Conservation (phyloP, 768 basidiomycete species). For the Lactarius evosmus region DNA sequence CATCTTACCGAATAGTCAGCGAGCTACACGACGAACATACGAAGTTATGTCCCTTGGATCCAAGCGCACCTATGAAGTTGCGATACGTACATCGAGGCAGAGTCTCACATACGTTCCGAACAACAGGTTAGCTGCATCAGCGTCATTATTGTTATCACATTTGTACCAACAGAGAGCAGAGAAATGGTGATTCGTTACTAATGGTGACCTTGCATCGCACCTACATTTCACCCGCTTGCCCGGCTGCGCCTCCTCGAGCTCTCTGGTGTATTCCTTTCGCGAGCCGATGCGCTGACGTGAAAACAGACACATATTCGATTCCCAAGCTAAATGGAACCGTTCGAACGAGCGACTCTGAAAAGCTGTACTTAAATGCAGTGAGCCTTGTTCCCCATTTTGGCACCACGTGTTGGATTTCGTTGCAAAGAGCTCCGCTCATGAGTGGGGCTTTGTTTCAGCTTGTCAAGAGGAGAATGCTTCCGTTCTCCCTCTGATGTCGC, state of each 20-base stretch:
- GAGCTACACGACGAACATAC: not conserved
- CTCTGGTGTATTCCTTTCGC: not conserved
- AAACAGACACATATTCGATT: not conserved
- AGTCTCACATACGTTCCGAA: not conserved
- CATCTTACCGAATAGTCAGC: not conserved
- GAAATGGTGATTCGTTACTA: not conserved
- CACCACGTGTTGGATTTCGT: not conserved
- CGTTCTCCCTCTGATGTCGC: not conserved
- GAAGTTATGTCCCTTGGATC: not conserved
- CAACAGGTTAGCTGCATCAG: not conserved
- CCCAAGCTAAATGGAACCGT: not conserved
- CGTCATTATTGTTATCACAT: constrained; percentile 3
- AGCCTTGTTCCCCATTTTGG: not conserved
- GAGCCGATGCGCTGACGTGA: not conserved
- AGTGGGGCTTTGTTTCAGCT: not conserved
- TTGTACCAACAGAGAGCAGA: constrained; percentile 11
- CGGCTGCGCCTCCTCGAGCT: not conserved
- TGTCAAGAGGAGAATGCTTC: constrained; percentile 4
- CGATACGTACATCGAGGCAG: not conserved
- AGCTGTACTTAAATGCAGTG: constrained; percentile 3
- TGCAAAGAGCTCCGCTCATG: constrained; percentile 7
- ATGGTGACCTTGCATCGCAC: not conserved
- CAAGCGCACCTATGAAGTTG: not conserved
- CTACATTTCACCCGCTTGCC: constrained; percentile 1
- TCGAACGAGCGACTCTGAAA: not conserved